These are phyloP conservation scores for Aspergillus campestris DNA, from an alignment of 495 filamentous ascomycete genomes.

Conservation along the genomic window DNA sequence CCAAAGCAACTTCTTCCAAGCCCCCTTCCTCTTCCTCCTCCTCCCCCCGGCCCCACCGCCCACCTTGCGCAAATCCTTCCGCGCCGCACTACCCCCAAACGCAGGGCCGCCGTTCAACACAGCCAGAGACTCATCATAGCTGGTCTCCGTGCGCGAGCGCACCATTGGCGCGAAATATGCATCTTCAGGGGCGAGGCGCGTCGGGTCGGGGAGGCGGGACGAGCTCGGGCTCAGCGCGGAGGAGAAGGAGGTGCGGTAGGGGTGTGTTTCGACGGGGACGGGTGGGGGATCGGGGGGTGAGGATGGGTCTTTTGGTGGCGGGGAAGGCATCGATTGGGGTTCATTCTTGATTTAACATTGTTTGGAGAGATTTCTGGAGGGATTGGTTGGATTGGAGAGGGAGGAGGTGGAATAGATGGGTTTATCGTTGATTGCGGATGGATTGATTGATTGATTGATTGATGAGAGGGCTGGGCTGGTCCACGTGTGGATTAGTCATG, in stretches of 20 bases:
- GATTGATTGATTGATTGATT: too few relatives aligned
- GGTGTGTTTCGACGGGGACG: constrained; percentile 38
- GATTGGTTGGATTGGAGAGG: too few relatives aligned
- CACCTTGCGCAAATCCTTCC: constrained; percentile 41
- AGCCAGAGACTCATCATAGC: constrained; percentile 29
- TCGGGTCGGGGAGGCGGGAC: constrained; percentile 34
- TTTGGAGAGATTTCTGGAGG: neutral
- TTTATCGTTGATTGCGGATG: too few relatives aligned
- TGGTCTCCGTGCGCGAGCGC: constrained; percentile 42
- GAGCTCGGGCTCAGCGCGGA: constrained; percentile 40
- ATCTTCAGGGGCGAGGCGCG: constrained; percentile 73
- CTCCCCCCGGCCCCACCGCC: constrained; percentile 44
- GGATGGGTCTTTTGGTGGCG: constrained; percentile 16
- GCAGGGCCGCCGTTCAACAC: constrained; percentile 24
- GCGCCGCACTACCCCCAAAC: neutral
- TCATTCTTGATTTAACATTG: constrained; percentile 25
- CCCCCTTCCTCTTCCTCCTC: constrained; percentile 55
- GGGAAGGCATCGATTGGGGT: constrained; percentile 31
- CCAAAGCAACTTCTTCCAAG: constrained; percentile 95
- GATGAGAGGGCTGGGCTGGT: too few relatives aligned
- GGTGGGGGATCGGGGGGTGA: constrained; percentile 30
- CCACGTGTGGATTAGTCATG: too few relatives aligned
- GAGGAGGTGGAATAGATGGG: too few relatives aligned
- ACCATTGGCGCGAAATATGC: constrained; percentile 58
- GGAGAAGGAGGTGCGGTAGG: constrained; percentile 33